Conservation (phyloP, 495 filamentous ascomycete species). For the Penicillium waksmanii region DNA sequence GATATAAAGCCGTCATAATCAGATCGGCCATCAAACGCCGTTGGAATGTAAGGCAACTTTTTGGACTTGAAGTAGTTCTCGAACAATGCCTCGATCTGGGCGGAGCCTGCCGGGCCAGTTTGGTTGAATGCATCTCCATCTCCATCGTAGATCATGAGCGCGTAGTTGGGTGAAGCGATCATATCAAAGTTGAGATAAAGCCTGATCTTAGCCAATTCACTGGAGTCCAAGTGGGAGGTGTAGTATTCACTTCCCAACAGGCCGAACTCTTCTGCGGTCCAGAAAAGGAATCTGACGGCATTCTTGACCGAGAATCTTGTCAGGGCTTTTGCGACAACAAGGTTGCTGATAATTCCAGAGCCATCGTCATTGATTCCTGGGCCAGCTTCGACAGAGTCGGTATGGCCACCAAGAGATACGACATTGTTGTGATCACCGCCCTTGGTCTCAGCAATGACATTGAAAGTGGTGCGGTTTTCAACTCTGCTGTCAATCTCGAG, state of each 20-base stretch:
- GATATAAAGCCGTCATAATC: conserved; percentile 73
- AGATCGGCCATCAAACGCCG: conserved; percentile 64
- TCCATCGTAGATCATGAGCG: conserved; percentile 71
- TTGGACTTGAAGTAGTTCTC: conserved; percentile 58
- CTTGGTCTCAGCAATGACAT: conserved; percentile 72
- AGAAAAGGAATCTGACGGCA: conserved; percentile 71
- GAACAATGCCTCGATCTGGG: conserved; percentile 64
- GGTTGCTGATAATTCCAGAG: conserved; percentile 64
- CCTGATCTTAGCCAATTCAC: conserved; percentile 58
- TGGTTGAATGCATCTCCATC: conserved; percentile 65
- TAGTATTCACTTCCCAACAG: conserved; percentile 67
- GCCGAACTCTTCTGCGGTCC: conserved; percentile 68
- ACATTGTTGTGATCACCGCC: conserved; percentile 66
- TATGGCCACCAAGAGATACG: conserved; percentile 66
- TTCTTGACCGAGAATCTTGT: conserved; percentile 63
- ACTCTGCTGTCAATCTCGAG: conserved; percentile 41
- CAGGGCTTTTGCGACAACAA: conserved; percentile 65
- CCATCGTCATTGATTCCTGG: conserved; percentile 74
- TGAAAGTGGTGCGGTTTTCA: conserved; percentile 57
- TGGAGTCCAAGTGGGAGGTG: conserved; percentile 49
- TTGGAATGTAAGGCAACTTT: conserved; percentile 48
- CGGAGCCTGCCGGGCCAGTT: conserved; percentile 66
- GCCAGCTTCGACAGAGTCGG: conserved; percentile 66
- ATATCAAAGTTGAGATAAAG: conserved; percentile 81
- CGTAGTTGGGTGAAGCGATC: conserved; percentile 75